phyloP scores from a whole-genome alignment of 1,284 basidiomycete genomes.

The Leccinum huronense region DNA sequence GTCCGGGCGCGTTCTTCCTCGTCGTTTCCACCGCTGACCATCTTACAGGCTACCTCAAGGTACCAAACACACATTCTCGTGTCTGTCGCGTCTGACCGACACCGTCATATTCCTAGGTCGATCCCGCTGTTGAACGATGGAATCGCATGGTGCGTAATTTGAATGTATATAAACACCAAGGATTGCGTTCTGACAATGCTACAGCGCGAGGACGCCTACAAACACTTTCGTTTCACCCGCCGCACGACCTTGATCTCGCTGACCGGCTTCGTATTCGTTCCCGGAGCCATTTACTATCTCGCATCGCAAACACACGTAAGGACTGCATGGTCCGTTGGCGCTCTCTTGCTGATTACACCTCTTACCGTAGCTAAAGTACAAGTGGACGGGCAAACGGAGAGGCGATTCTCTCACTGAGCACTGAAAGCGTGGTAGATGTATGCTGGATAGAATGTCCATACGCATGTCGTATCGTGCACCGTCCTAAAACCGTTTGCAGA shows the following conservation, averaged over 20 bases:
- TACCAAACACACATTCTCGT: background rate
- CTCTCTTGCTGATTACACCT: constrained; percentile 5
- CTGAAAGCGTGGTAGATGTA: constrained; percentile 16
- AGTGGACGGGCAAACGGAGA: constrained; percentile 49
- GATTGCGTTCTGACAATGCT: constrained; percentile 5
- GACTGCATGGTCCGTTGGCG: background rate
- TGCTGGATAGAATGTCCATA: constrained; percentile 2
- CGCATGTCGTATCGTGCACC: constrained; percentile 2
- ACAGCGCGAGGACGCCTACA: constrained; percentile 78
- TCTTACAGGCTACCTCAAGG: constrained; percentile 33
- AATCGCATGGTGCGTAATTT: constrained; percentile 60
- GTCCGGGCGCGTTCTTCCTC: constrained; percentile 13
- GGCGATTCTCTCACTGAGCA: constrained; percentile 39
- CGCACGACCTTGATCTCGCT: constrained; percentile 55
- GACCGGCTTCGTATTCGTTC: constrained; percentile 47
- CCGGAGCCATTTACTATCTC: constrained; percentile 44
- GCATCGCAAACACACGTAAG: constrained; percentile 40
- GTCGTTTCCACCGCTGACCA: constrained; percentile 14
- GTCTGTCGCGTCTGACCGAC: background rate
- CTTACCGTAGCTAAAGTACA: constrained; percentile 43
- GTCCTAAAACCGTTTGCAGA: constrained; percentile 76
- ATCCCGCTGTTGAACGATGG: constrained; percentile 82
- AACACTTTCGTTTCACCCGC: constrained; percentile 76
- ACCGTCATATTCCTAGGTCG: constrained; percentile 49
- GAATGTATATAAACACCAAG: constrained; percentile 1